Base-by-base conservation (phyloP, 164 flowering plant genomes). In the Magnolia changhungtana region DNA sequence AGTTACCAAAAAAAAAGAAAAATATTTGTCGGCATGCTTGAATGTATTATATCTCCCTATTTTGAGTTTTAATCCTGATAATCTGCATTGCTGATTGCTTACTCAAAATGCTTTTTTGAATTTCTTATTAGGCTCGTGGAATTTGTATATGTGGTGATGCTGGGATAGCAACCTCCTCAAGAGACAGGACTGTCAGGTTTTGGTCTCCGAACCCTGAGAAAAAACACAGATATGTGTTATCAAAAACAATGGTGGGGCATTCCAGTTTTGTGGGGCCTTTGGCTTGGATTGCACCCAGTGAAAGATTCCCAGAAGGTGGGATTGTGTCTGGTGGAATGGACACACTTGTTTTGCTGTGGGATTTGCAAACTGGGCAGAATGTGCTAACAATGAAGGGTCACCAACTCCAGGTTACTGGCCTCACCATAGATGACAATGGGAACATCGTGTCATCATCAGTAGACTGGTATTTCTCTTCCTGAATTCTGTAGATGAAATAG, bases 281-380 rank as follows among this genome's bases (percentile, higher is more conserved):
- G 84, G 87, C 91, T 31, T 96, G 98, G 98, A 85, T 94, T 78
- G 37, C 89, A 7, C 97, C 98, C 0, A 84, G 77, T 75, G 89
- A 87, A 19, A 88, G 83, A 67, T 88, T 83, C 71, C 90, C 89
- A 0, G 94, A 88, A 76, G 99, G 99, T 70, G 86, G 92, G 63
- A 71, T 96, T 73, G 95, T 94, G 27, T 96, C 99, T 7, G 98
- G 98, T 72, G 98, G 98, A 18, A 94, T 94, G 98, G 99, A 96
- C 78, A 91, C 96, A 0, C 80, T 90, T 64, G 83, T 90, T 58
- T 27, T 93, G 71, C 87, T 89, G 8, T 96, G 99, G 99, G 92
- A 96, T 82, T 81, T 96, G 87, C 85, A 77, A 21, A 89, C 83
- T 0, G 97, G 94, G 19, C 91, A 91, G 85, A 85, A 72, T 63